Base-by-base conservation (phyloP, 345 rosid genomes). In the Syzygium oleosum region DNA sequence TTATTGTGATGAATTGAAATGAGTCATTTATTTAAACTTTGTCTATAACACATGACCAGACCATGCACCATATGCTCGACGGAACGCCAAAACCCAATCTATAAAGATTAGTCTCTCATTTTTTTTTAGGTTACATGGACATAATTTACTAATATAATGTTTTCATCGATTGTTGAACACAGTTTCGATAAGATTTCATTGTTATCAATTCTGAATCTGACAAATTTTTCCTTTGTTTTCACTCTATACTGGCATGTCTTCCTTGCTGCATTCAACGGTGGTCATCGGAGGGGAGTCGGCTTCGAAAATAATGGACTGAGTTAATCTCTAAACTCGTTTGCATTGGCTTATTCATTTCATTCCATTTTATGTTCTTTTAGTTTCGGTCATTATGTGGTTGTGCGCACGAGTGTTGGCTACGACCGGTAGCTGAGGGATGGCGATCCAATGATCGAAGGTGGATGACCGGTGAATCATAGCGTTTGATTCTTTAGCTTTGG, bases 391-490 rank as follows among this genome's bases (percentile, higher is more conserved):
- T 12, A 2, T 6, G 14, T 61, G 4, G 4, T n/a, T 61, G 19
- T 61, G 29, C 4, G 9, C n/a, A n/a, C 29, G 7, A n/a, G 17
- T 3, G 9, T 12, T 3, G 0, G 4, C 73, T n/a, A 13, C 9
- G 0, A 17, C 13, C 2, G n/a, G 7, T 61, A 27, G 19, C 4
- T n/a, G 9, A n/a, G 34, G 9, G 4, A 61, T 1, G 16, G 0
- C 13, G 29, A 3, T 61, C 17, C 29, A n/a, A 7, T 61, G 4
- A 61, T 14, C 34, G 14, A 7, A 61, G 4, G 34, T 61, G 73
- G 34, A 61, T 61, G 17, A 61, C 0, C 0, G 34, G 31, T 29
- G 15, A 61, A 59, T 59, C 65, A 59, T 2, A 6, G 8, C 13
- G 4, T 61, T 27, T 6, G 34, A 61, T 61, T 27, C 4, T 58